phyloP scores from a whole-genome alignment of 2,329 filamentous ascomycete species.

The Fusarium staphyleae region DNA sequence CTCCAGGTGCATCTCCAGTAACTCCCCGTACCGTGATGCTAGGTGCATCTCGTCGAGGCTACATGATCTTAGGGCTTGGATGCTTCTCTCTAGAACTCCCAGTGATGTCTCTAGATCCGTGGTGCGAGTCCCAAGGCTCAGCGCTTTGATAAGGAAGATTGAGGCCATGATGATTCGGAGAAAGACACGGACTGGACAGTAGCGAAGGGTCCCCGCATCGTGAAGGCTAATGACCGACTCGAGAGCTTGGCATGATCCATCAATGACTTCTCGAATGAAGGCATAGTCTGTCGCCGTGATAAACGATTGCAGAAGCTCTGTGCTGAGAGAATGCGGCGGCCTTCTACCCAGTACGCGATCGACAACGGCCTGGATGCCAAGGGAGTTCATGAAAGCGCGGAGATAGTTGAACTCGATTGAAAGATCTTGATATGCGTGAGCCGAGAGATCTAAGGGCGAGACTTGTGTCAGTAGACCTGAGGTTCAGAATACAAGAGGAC shows the following conservation, averaged over 20 bases:
- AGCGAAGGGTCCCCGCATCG: constrained; percentile 55
- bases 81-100: constrained; percentile 9
- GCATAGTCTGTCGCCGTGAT: constrained; percentile 58
- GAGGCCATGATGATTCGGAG: constrained; percentile 61
- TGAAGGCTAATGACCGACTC: constrained; percentile 57
- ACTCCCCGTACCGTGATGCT: constrained; percentile 21
- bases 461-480: no score
- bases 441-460: not conserved
- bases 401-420: constrained; percentile 60
- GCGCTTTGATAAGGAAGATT: constrained; percentile 58
- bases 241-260: constrained; percentile 59
- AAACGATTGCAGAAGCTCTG: constrained; percentile 43
- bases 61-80: constrained; percentile 7
- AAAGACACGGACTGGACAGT: constrained; percentile 61
- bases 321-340: not conserved
- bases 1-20: constrained; percentile 19
- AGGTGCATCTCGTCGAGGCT: constrained; percentile 30
- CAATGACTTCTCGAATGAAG: constrained; percentile 63
- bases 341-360: constrained; percentile 45
- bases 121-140: constrained; percentile 18
- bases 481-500: no score
- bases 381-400: constrained; percentile 52
- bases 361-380: constrained; percentile 64
- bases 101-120: constrained; percentile 19
- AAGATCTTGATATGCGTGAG: constrained; percentile 45